These are phyloP conservation scores for Suillus fuscotomentosus DNA, from an alignment of 768 basidiomycete genomes.

Conservation along the genomic window DNA sequence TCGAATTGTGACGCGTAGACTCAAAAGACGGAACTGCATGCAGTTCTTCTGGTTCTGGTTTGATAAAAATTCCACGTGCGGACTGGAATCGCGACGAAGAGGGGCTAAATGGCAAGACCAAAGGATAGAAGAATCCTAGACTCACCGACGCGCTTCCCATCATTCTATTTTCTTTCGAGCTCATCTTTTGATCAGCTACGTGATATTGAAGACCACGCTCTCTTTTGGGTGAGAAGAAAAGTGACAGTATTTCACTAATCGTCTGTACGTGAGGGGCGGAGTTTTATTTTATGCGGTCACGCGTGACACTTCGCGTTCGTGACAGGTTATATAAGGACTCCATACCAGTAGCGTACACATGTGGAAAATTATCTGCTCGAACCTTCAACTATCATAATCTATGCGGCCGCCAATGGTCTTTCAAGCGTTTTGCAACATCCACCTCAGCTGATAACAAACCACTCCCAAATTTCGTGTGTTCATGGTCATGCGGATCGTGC, in stretches of 20 bases:
- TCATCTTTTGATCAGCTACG: neutral
- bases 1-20: neutral
- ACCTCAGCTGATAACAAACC: constrained; percentile 49
- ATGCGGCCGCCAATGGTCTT: constrained; percentile 67
- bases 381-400: constrained; percentile 36
- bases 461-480: constrained; percentile 8
- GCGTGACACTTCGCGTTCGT: constrained; percentile 2
- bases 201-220: neutral
- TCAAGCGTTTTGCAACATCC: constrained; percentile 57
- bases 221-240: constrained; percentile 1
- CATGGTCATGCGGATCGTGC: constrained; percentile 4
- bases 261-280: neutral
- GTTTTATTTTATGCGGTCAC: neutral
- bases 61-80: neutral
- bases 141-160: neutral
- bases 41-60: neutral
- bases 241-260: neutral
- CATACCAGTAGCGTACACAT: neutral
- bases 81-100: neutral
- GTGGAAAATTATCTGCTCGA: neutral
- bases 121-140: neutral
- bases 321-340: neutral
- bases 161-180: neutral
- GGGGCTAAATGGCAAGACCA: neutral
- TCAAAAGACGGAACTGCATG: neutral